Percentiles rank a stretch among this genome's conserved stretches.
Conservation (phyloP, 1,139 yeast species). For the Hansenula lynferdii region DNA sequence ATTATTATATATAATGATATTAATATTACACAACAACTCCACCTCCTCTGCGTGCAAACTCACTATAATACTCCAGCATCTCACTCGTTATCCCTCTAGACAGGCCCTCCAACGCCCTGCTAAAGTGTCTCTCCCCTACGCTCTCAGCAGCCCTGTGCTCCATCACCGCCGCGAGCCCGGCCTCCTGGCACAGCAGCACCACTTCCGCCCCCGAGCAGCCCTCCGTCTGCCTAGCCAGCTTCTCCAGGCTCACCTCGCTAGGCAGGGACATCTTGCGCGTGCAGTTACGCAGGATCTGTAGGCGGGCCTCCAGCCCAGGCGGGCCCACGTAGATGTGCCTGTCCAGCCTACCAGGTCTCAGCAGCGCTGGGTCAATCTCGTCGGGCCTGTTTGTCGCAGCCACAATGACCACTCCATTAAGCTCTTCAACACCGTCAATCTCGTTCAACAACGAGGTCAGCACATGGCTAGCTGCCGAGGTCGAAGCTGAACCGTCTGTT, state of each 20-base stretch:
- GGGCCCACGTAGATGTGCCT: constrained; percentile 90
- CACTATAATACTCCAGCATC: constrained; percentile 72
- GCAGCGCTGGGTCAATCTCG: constrained; percentile 82
- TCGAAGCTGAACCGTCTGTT: constrained; percentile 51
- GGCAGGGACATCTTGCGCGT: constrained; percentile 48
- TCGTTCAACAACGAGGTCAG: constrained; percentile 86
- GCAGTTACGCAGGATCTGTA: constrained; percentile 68
- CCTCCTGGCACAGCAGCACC: constrained; percentile 87
- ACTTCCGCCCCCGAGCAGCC: constrained; percentile 98
- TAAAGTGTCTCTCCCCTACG: constrained; percentile 65
- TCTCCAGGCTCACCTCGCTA: constrained; percentile 41
- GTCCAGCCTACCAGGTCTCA: constrained; percentile 93
- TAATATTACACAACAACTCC: constrained; percentile 3
- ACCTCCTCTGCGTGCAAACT: constrained; percentile 42
- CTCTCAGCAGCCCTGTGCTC: constrained; percentile 52
- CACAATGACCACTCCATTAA: constrained; percentile 86
- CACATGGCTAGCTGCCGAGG: constrained; percentile 79
- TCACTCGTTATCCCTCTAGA: constrained; percentile 78
- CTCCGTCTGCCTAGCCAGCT: constrained; percentile 61
- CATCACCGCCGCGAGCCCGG: constrained; percentile 89
- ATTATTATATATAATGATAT: not conserved
- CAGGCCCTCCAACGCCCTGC: constrained; percentile 59
- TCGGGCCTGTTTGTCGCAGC: constrained; percentile 97
- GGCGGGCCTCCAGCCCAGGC: constrained; percentile 76
- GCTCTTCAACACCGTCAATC: constrained; percentile 93